Evolutionary conservation across 768 basidiomycete genomes (phyloP).

Genomic region (Pholiota conissans): DNA sequence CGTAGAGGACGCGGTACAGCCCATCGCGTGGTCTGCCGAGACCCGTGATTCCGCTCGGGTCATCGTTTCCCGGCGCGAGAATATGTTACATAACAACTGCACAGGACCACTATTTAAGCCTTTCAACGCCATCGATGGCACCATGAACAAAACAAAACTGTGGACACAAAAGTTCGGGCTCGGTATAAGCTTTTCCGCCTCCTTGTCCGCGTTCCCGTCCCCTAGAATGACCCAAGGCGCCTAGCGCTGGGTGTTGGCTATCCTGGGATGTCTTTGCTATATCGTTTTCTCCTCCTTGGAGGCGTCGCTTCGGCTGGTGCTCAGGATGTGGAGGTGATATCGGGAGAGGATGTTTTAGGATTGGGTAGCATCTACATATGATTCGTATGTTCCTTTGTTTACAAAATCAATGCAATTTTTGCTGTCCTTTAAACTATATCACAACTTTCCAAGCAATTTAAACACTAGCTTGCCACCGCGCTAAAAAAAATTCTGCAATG

Average conservation of each 20-base stretch:
- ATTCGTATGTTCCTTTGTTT: slow-evolving; percentile 7
- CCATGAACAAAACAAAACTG: slow-evolving; percentile 64
- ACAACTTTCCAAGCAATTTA: too few species aligned
- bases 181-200: slow-evolving; percentile 77
- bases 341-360: slow-evolving; percentile 27
- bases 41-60: slow-evolving; percentile 24
- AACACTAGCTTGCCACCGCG: too few species aligned
- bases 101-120: slow-evolving; percentile 24
- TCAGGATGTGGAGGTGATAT: slow-evolving; percentile 53
- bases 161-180: slow-evolving; percentile 95
- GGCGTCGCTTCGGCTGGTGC: slow-evolving; percentile 72
- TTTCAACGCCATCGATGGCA: slow-evolving; percentile 14
- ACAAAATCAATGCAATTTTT: background rate
- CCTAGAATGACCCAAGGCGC: slow-evolving; percentile 57
- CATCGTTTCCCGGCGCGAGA: slow-evolving; percentile 33
- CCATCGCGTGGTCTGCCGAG: background rate
- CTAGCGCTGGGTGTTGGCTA: slow-evolving; percentile 31
- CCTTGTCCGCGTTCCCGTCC: slow-evolving; percentile 96
- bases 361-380: slow-evolving; percentile 35
- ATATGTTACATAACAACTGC: slow-evolving; percentile 40
- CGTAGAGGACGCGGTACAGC: background rate
- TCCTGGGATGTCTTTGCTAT: slow-evolving; percentile 35
- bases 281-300: slow-evolving; percentile 49
- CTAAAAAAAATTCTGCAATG: background rate
- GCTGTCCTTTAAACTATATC: background rate